Evolutionary conservation across 2,329 filamentous ascomycete genomes (phyloP), one percentile per base, ranked within the genome.

Genomic region (Botrytis pseudocinerea): DNA sequence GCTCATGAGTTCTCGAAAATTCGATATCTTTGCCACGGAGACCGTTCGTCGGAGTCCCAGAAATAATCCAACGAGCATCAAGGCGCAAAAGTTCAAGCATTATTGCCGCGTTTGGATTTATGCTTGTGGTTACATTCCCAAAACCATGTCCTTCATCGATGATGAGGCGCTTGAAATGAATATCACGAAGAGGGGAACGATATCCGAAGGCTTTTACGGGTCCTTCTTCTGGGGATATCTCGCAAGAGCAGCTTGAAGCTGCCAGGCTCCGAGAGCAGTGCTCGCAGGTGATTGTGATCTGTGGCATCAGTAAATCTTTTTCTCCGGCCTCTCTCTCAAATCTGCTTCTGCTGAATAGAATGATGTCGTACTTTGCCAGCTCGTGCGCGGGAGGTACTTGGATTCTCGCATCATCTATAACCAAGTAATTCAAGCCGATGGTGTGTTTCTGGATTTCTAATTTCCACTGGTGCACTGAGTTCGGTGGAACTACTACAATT

Each of bases 61-160:
- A 97, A 0, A 97, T 92, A 6, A 97, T 89, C 95, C 95, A 98
- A 16, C 92, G 89, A 28, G 93, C 88, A 64, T 94, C 91, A 25
- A 94, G 83, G 18, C 86, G 83, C n/a, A 92, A 80, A 20, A 80
- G 80, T 28, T 90, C 86, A 1, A 91, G 81, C 2, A 85, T 84
- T 3, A 83, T 79, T 32, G 88, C 83, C 8, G 90, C 78, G 59
- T 87, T 85, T 62, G 89, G 93, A 76, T 85, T 89, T 69, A 84
- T 85, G 16, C 84, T 84, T 9, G 82, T 81, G 3, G 82, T 87
- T 0, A 88, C 88, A 54, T 92, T 91, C 0, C 93, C 93, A 73
- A 97, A 90, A 74, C 88, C 92, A 80, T 98, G 94, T 0, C 95
- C 95, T 85, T 98, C 95, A 76, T 98, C 95, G 28, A 97, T 92